Percentiles rank a stretch among this genome's conserved stretches.
phyloP scores from a whole-genome alignment of 768 basidiomycete species.

The Termitomyces sp. region DNA sequence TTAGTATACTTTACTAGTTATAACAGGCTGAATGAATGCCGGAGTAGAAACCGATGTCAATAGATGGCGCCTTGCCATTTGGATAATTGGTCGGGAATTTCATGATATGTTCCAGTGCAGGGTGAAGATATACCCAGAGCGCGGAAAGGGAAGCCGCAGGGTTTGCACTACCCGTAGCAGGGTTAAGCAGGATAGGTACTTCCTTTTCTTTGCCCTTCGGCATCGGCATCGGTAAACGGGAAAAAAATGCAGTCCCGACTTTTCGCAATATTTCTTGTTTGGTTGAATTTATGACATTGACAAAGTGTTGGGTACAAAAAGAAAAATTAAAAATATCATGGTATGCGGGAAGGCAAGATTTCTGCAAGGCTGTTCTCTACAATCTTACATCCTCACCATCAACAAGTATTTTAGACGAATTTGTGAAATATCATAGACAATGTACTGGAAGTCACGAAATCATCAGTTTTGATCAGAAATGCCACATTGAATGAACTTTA shows the following conservation, averaged over 20 bases:
- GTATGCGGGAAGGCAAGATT: not conserved
- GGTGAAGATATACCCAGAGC: conserved; percentile 70
- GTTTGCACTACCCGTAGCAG: conserved; percentile 61
- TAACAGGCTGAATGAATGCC: conserved; percentile 80
- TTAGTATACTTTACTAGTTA: conserved; percentile 55
- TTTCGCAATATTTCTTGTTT: not conserved
- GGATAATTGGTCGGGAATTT: conserved; percentile 57
- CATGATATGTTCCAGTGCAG: conserved; percentile 73
- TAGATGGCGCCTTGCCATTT: conserved; percentile 56
- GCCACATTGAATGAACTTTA: conserved; percentile 16
- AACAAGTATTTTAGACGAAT: conserved; percentile 53
- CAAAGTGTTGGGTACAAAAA: too few relatives aligned
- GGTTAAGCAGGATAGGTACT: conserved; percentile 34
- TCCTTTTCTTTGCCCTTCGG: conserved; percentile 27
- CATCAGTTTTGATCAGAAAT: not conserved
- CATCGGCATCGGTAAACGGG: conserved; percentile 6
- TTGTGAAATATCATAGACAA: conserved; percentile 53
- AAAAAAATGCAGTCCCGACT: not conserved
- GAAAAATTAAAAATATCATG: too few relatives aligned
- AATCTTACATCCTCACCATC: conserved; percentile 43
- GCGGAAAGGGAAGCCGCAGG: conserved; percentile 67
- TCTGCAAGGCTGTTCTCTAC: not conserved
- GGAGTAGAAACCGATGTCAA: conserved; percentile 68
- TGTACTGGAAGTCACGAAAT: conserved; percentile 36
- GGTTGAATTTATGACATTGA: not conserved